A percentile compares a stretch with the other conserved stretches of the same genome.
phyloP scores from a whole-genome alignment of 306 rosid genomes.

The Prunus persica region Prunus_persica_NCBIv2 NC_034014.1:2421501-2422000 shows the following conservation, averaged over 20 bases:
- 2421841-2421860: constrained; percentile 7
- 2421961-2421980: not conserved
- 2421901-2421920: not conserved
- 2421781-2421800: constrained; percentile 27
- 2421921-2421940: not conserved
- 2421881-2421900: not conserved
- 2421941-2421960: not conserved
- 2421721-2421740: not conserved
- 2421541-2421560: no score
- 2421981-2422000: not conserved
- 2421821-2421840: constrained; percentile 12
- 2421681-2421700: constrained; percentile 2
- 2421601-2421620: constrained; percentile 23
- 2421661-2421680: not conserved
- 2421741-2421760: constrained; percentile 33
- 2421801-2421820: constrained; percentile 11
- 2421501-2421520: no score
- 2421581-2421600: constrained; percentile 26
- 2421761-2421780: constrained; percentile 21
- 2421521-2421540: no score
- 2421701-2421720: not conserved
- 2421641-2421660: constrained; percentile 1
- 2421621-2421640: constrained; percentile 35
- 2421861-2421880: constrained; percentile 9
- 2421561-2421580: constrained; percentile 8